Percentiles rank a stretch among this genome's conserved stretches.
Conservation (phyloP, 2,329 filamentous ascomycete genomes). For the Fusarium oxysporum region DNA sequence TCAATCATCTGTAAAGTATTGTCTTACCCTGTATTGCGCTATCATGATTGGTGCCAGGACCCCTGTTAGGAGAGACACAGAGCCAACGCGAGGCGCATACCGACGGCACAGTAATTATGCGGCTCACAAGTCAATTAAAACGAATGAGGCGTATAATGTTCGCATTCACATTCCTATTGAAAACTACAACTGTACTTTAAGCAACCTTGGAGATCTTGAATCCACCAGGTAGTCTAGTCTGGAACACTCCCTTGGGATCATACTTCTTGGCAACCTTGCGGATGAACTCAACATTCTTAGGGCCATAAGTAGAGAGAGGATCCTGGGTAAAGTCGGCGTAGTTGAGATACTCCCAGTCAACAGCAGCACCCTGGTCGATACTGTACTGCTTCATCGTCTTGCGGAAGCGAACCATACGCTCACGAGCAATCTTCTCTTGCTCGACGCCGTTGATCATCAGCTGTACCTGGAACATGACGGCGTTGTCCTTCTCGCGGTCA, state of each 20-base stretch:
- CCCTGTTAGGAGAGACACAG: not conserved
- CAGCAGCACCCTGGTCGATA: not conserved
- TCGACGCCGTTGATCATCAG: slow-evolving; percentile 15
- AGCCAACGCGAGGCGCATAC: not conserved
- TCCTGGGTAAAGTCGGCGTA: slow-evolving; percentile 19
- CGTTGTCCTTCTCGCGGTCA: slow-evolving; percentile 9
- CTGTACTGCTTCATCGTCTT: slow-evolving; percentile 9
- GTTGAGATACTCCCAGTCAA: slow-evolving; percentile 19
- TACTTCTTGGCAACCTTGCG: slow-evolving; percentile 9
- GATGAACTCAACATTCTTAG: not conserved
- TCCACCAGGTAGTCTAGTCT: slow-evolving; percentile 1
- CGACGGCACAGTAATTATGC: not conserved
- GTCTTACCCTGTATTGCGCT: not conserved
- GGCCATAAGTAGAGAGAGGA: slow-evolving; percentile 5
- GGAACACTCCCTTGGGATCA: not conserved
- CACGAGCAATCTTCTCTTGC: slow-evolving; percentile 11
- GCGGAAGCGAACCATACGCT: slow-evolving; percentile 15
- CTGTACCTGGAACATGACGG: slow-evolving; percentile 18
- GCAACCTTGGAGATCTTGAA: slow-evolving; percentile 18
- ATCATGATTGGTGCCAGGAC: accelerated
- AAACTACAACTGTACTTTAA: accelerated
- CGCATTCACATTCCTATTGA: not conserved
- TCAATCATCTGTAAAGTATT: not conserved
- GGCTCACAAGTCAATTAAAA: not conserved
- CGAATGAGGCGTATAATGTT: accelerated